These are phyloP conservation scores for Dendrocalamus latiflorus DNA, from an alignment of 202 grass and related monocot species.

Conservation along the genomic window DNA sequence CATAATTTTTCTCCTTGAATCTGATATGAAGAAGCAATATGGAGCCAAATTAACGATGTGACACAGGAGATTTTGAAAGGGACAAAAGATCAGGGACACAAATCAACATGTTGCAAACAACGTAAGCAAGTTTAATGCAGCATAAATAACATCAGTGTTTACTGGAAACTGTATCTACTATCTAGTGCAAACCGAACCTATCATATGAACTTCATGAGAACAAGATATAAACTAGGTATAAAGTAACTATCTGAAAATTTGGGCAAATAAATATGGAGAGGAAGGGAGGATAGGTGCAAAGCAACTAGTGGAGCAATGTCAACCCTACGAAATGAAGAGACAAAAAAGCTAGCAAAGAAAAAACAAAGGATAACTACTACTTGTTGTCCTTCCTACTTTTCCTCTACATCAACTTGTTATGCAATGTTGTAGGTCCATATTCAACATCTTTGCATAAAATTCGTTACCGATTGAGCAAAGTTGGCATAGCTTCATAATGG, in stretches of 20 bases:
- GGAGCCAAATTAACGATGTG: not conserved
- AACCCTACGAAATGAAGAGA: too few species aligned
- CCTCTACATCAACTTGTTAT: not conserved
- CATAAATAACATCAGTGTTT: not conserved
- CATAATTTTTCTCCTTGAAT: slow-evolving; percentile 81
- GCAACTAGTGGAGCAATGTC: too few species aligned
- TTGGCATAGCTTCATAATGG: too few species aligned
- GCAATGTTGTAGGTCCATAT: not conserved
- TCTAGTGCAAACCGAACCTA: not conserved
- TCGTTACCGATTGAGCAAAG: too few species aligned
- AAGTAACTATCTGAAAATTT: not conserved
- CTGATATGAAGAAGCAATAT: slow-evolving; percentile 33
- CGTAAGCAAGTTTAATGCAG: too few species aligned
- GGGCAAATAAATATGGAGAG: not conserved
- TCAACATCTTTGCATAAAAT: too few species aligned
- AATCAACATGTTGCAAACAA: too few species aligned
- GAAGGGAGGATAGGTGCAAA: not conserved
- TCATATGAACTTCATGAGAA: too few species aligned
- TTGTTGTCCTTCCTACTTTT: not conserved
- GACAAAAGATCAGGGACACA: too few species aligned
- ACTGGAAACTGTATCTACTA: slow-evolving; percentile 8
- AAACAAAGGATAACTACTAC: not conserved
- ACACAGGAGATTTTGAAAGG: not conserved
- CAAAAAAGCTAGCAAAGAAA: too few species aligned
- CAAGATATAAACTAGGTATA: too few species aligned